These are phyloP conservation scores for Aspergillus heteromorphus DNA, from an alignment of 495 filamentous ascomycete genomes.

Conservation along the genomic window DNA sequence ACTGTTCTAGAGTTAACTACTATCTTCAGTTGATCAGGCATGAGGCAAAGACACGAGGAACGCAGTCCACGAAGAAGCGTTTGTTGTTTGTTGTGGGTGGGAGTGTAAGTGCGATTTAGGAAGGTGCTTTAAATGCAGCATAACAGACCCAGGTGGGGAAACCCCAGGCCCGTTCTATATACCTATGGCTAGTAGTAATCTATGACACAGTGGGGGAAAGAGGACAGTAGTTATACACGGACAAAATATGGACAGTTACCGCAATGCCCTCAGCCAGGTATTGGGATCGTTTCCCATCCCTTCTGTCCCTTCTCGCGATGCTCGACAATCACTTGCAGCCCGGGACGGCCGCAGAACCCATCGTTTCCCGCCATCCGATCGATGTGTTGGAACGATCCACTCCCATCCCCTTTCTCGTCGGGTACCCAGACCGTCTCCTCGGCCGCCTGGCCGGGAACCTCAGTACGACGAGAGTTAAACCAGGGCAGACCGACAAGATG, in stretches of 20 bases:
- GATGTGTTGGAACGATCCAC: constrained; percentile 38
- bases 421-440: constrained; percentile 50
- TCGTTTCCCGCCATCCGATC: constrained; percentile 42
- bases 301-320: constrained; percentile 44
- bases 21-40: too few relatives aligned
- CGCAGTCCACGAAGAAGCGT: too few relatives aligned
- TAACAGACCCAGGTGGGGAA: not conserved
- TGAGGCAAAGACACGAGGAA: too few relatives aligned
- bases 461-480: constrained; percentile 52
- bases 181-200: not conserved
- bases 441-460: constrained; percentile 49
- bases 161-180: not conserved
- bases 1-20: too few relatives aligned
- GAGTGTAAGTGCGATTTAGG: too few relatives aligned
- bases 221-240: not conserved
- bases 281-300: constrained; percentile 45
- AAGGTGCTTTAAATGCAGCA: too few relatives aligned
- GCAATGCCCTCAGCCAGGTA: constrained; percentile 18
- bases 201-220: not conserved
- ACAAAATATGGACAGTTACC: not conserved
- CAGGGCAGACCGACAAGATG: constrained; percentile 48
- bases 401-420: constrained; percentile 21
- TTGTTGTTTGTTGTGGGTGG: too few relatives aligned
- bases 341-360: constrained; percentile 54
- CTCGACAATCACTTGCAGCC: constrained; percentile 53